A percentile compares a stretch with the other conserved stretches of the same genome.
Conservation (phyloP, 2,329 filamentous ascomycete genomes). For the Fusarium equiseti region DNA sequence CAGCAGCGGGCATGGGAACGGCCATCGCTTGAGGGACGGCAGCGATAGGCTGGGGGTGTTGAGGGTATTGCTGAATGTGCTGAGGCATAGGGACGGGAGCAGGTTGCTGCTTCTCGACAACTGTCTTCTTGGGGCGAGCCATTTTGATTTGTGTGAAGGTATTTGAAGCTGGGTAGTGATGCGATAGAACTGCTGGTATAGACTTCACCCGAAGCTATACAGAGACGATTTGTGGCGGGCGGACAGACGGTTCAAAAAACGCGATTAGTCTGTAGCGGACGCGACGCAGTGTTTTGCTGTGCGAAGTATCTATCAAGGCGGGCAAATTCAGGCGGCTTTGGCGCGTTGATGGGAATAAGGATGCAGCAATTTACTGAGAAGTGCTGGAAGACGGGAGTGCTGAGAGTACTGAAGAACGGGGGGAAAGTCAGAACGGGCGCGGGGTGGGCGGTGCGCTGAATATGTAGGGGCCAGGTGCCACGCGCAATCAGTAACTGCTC, state of each 20-base stretch:
- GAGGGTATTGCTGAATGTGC: slow-evolving; percentile 40
- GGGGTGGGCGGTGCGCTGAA: slow-evolving; percentile 53
- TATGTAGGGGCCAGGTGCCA: slow-evolving; percentile 51
- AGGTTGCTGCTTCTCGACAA: slow-evolving; percentile 50
- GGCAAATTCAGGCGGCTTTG: slow-evolving; percentile 46
- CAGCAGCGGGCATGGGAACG: slow-evolving; percentile 47
- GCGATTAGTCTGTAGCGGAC: slow-evolving; percentile 34
- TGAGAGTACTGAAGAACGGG: slow-evolving; percentile 49
- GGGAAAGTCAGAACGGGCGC: slow-evolving; percentile 49
- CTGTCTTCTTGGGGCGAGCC: slow-evolving; percentile 62
- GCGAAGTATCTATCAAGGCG: slow-evolving; percentile 45
- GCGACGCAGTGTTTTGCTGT: slow-evolving; percentile 36
- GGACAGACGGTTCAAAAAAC: slow-evolving; percentile 12
- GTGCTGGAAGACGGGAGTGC: slow-evolving; percentile 46
- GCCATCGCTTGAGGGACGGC: slow-evolving; percentile 56
- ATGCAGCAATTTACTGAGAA: slow-evolving; percentile 35
- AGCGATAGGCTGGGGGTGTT: slow-evolving; percentile 47
- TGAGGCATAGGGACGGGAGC: slow-evolving; percentile 51
- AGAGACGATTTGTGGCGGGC: slow-evolving; percentile 9
- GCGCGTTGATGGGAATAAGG: slow-evolving; percentile 39
- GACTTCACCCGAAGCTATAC: slow-evolving; percentile 20
- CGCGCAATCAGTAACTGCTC: slow-evolving; percentile 52
- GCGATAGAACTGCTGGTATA: slow-evolving; percentile 1
- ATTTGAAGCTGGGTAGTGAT: neutral
- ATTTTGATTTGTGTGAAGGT: slow-evolving; percentile 47